These are phyloP conservation scores for Skeletonema potamos DNA, from an alignment of 108 stramenopile genomes.

Conservation along the genomic window DNA sequence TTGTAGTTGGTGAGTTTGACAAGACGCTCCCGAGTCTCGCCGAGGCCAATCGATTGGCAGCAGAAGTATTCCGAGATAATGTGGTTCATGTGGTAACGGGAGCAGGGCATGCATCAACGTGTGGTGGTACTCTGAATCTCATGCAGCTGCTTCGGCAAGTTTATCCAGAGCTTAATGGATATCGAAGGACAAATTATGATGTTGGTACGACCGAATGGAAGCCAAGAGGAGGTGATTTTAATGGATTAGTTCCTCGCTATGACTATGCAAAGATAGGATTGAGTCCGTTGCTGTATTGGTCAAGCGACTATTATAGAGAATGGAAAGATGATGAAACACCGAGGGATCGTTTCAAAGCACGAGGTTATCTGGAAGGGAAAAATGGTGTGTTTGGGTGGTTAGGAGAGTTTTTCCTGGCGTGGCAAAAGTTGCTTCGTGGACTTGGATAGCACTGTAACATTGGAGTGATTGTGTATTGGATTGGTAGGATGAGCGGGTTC, in stretches of 20 bases:
- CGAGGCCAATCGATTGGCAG: constrained; percentile 72
- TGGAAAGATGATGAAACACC: constrained; percentile 2
- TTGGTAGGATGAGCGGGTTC: neutral
- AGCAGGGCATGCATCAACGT: constrained; percentile 85
- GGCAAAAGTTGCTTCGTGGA: neutral
- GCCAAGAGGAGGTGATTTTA: constrained; percentile 14
- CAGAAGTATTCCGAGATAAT: constrained; percentile 34
- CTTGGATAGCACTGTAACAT: neutral
- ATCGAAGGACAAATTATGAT: neutral
- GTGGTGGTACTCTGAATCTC: constrained; percentile 75
- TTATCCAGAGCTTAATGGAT: constrained; percentile 49
- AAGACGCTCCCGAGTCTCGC: constrained; percentile 70
- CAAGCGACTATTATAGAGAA: constrained; percentile 39
- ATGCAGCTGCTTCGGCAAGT: constrained; percentile 57
- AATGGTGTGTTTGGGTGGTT: constrained; percentile 4
- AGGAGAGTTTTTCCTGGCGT: neutral
- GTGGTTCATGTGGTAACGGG: constrained; percentile 69
- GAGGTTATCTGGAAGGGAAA: constrained; percentile 18
- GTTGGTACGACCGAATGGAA: neutral
- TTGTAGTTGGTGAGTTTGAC: constrained; percentile 85
- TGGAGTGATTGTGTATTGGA: neutral
- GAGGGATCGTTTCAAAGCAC: neutral
- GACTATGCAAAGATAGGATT: constrained; percentile 71
- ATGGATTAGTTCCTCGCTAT: constrained; percentile 76
- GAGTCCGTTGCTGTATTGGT: constrained; percentile 77